Evolutionary conservation across 495 filamentous ascomycete genomes (phyloP).

Genomic region (Mytilinidion resinicola): DNA sequence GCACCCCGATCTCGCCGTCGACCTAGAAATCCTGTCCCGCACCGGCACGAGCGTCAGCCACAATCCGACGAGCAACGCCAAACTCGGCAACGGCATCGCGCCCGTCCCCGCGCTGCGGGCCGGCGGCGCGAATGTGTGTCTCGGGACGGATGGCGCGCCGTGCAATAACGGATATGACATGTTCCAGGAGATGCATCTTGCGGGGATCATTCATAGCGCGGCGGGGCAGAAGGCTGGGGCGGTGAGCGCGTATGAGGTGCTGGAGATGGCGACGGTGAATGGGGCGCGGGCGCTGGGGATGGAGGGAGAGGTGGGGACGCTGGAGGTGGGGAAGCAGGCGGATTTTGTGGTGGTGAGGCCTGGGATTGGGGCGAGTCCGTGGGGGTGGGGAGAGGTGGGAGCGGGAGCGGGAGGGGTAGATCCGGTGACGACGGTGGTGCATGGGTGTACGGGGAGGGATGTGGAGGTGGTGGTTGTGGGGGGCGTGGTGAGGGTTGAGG

Average conservation of each 20-base stretch:
- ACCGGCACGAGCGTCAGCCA: slow-evolving; percentile 18
- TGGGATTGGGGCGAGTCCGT: slow-evolving; percentile 4
- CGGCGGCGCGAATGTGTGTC: slow-evolving; percentile 8
- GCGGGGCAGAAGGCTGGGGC: background rate
- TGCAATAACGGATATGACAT: slow-evolving; percentile 19
- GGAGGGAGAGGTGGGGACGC: slow-evolving; percentile 9
- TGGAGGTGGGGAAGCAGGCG: slow-evolving; percentile 18
- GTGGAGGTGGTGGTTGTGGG: slow-evolving; percentile 14
- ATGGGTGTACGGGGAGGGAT: slow-evolving; percentile 10
- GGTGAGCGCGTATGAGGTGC: slow-evolving; percentile 8
- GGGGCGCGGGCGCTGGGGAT: slow-evolving; percentile 16
- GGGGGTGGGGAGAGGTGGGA: slow-evolving; percentile 6
- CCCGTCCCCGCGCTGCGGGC: slow-evolving; percentile 8
- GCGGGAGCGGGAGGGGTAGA: slow-evolving; percentile 4
- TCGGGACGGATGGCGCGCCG: slow-evolving; percentile 15
- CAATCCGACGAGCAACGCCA: slow-evolving; percentile 14
- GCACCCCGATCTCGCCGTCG: slow-evolving; percentile 24
- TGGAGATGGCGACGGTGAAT: slow-evolving; percentile 15
- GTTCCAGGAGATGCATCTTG: slow-evolving; percentile 17
- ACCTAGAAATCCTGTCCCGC: slow-evolving; percentile 12
- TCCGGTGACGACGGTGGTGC: slow-evolving; percentile 12
- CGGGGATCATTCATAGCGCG: slow-evolving; percentile 7
- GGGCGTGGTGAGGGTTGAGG: slow-evolving; percentile 4
- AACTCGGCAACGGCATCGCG: slow-evolving; percentile 8
- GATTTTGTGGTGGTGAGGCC: slow-evolving; percentile 11